phyloP scores from a whole-genome alignment of 129 eudicot species.

The Flaveria robusta region DNA sequence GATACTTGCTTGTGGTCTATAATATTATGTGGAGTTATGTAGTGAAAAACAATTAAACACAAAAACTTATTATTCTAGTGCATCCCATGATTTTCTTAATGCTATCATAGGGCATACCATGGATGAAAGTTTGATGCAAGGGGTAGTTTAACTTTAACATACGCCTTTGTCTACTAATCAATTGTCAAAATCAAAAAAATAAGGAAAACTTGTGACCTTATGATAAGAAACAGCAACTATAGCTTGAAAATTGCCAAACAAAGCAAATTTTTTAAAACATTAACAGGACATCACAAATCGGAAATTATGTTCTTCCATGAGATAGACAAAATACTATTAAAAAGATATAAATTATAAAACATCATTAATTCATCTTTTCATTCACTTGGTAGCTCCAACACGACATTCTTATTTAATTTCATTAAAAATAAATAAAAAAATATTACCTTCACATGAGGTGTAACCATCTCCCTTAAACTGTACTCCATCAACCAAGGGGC shows the following conservation, averaged over 20 bases:
- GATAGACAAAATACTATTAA: neutral
- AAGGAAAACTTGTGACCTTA: neutral
- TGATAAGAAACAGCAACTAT: no score
- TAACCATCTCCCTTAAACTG: slow-evolving; percentile 93
- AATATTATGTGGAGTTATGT: neutral
- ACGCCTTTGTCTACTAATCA: neutral
- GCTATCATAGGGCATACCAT: no score
- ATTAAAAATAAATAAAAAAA: neutral
- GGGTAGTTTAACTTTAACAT: neutral
- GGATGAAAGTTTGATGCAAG: no score
- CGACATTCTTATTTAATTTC: neutral
- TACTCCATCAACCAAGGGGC: slow-evolving; percentile 87
- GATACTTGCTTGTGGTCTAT: neutral
- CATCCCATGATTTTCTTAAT: no score
- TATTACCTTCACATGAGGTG: slow-evolving; percentile 69
- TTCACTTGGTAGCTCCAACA: neutral
- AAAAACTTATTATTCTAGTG: no score
- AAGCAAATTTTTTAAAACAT: neutral
- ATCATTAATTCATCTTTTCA: neutral
- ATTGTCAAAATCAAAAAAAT: neutral
- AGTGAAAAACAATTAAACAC: neutral
- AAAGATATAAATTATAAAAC: neutral
- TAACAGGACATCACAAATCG: neutral
- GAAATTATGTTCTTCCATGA: neutral
- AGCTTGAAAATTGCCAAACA: neutral